Base-by-base conservation (phyloP, 164 flowering plant species). In the Tinospora cordifolia region DNA sequence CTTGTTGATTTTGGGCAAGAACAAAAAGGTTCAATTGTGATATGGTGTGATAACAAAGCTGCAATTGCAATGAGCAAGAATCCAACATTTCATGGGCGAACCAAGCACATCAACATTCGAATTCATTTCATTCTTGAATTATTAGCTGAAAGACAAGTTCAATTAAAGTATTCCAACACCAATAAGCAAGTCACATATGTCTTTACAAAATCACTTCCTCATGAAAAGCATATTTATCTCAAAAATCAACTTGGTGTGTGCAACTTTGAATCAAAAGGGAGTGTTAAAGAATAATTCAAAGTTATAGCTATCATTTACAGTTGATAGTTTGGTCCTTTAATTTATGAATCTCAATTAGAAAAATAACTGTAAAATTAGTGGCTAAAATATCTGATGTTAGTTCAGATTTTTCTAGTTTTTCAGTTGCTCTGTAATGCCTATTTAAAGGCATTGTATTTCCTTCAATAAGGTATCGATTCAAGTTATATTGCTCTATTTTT, bases 71-170 rank as follows among this genome's bases (percentile, higher is more conserved):
- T 79, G 54, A 30, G 73, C 4, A 66, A 49, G 34, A 78, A 78
- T 39, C 80, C 59, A 22, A 69, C 65, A 14, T 65, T 58, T 21
- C 79, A 79, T 65, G 73, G n/a, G 4, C 2, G 78, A 6, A 71
- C 67, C 7, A 77, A 81, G 26, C 79, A 81, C 47, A 74, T 78
- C 11, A 69, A 81, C 0, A 17, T 75, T 24, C 73, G 64, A 2
- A 30, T 36, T 62, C 76, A 79, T 39, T 75, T 79, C 27, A 62
- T 77, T 1, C 0, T 72, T 8, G 77, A 77, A 0, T 19, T 62
- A 1, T 63, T 71, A 3, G 3, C 34, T 0, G 19, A 69, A 15
- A 77, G 78, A 11, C 8, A 8, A 17, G 60, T 76, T 11, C 19
- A 2, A 3, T 5, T 69, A 54, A n/a, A 47, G 2, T 57, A 57